Conservation (phyloP, 1,284 basidiomycete genomes). For the Papiliotrema flavescens region DNA sequence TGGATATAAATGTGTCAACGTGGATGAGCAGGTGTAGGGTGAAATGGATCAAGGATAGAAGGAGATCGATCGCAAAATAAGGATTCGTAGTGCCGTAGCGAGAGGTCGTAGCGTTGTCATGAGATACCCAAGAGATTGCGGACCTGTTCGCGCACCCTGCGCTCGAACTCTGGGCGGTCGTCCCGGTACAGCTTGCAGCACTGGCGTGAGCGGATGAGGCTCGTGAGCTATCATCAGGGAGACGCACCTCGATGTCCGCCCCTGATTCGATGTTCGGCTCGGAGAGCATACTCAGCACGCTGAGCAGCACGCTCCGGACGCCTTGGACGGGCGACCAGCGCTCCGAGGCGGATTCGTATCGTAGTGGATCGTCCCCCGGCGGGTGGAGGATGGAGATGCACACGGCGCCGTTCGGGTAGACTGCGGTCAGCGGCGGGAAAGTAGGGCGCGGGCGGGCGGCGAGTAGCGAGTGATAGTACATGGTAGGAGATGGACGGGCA, state of each 20-base stretch:
- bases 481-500: no score
- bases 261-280: slow-evolving; percentile 99
- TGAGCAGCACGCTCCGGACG: slow-evolving; percentile 92
- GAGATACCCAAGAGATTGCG: slow-evolving; percentile 50
- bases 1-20: not conserved
- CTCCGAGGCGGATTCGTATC: slow-evolving; percentile 85
- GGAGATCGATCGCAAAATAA: no score
- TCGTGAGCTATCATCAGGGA: no score
- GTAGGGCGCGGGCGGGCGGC: not conserved
- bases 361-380: slow-evolving; percentile 78
- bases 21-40: not conserved
- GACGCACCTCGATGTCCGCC: slow-evolving; percentile 78
- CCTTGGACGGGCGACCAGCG: slow-evolving; percentile 88
- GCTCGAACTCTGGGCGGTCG: slow-evolving; percentile 59
- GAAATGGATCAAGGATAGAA: no score
- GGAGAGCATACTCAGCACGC: slow-evolving; percentile 99
- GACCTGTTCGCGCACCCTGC: slow-evolving; percentile 52
- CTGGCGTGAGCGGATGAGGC: slow-evolving; percentile 19
- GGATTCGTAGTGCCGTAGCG: not conserved
- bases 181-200: slow-evolving; percentile 94
- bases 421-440: slow-evolving; percentile 29
- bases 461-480: no score
- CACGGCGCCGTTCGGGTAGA: slow-evolving; percentile 88
- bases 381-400: slow-evolving; percentile 99
- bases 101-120: not conserved